phyloP scores from a whole-genome alignment of 352 stramenopile genomes.

The Pythium rhizo-oryzae region DNA sequence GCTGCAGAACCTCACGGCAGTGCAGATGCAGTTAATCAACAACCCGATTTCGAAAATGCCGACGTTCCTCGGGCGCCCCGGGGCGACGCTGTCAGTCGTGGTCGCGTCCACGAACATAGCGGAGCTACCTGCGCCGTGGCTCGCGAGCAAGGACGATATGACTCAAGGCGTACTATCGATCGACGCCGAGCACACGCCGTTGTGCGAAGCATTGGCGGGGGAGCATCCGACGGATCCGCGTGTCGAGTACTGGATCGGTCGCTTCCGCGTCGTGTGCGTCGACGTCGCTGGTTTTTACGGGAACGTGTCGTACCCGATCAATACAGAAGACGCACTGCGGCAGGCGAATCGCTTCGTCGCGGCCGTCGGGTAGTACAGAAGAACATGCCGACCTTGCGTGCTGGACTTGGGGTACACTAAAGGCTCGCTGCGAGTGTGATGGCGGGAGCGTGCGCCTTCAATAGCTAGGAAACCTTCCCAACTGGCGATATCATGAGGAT shows the following conservation, averaged over 20 bases:
- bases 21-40: slow-evolving; percentile 12
- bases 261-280: background rate
- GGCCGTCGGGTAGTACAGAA: too few species aligned
- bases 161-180: background rate
- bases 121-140: background rate
- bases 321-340: background rate
- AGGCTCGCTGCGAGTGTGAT: too few species aligned
- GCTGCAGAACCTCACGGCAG: background rate
- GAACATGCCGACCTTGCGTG: too few species aligned
- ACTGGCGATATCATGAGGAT: too few species aligned
- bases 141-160: slow-evolving; percentile 6
- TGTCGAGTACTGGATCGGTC: background rate
- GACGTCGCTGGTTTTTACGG: background rate
- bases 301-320: background rate
- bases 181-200: slow-evolving; percentile 3
- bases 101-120: background rate
- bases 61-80: background rate
- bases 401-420: too few species aligned
- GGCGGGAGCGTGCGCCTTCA: too few species aligned
- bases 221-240: background rate
- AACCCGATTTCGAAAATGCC: slow-evolving; percentile 11
- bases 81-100: background rate
- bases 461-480: too few species aligned
- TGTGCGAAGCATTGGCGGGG: background rate
- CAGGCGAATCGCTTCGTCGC: slow-evolving; percentile 5